Base-by-base conservation (phyloP, 495 filamentous ascomycete genomes). In the Penicillium maclennaniae region DNA sequence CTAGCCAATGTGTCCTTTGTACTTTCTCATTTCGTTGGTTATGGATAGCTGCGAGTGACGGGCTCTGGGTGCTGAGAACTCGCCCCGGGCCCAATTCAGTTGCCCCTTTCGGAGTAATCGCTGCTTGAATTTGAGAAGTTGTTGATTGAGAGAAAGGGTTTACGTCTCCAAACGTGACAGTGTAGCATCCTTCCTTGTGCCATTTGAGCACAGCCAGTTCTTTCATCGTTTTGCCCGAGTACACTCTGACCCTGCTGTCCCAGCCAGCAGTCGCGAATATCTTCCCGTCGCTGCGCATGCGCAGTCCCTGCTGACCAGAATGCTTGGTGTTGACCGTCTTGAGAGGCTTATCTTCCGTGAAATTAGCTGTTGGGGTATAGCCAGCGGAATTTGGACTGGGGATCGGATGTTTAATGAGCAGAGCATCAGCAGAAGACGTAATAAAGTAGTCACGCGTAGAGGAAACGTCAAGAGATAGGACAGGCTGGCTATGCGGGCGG, bases 161-260 rank as follows among this genome's bases (percentile, higher is more conserved):
- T 7, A 50, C 28, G 14, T 73, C 69, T 2, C 87, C 86, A 76
- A 97, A 96, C 17, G 84, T 86, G 43, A 87, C 80, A n/a, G 87
- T 81, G 72, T 95, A 97, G 58, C 87, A 91, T 16, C 93, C 92
- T 34, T 87, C 87, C 54, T 85, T 83, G 67, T 97, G 92, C 93
- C 95, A 97, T 70, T 95, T 96, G 56, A 97, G 71, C 53, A 97
- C 93, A 5, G 93, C 93, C 3, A 98, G 61, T 70, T 97, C 92
- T 59, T 85, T 87, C 79, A 97, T 80, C 0, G 84, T 87, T 62
- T 87, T 89, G 12, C 79, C 66, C 1, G 86, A 87, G 65, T 97
- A 98, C 7, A 97, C 85, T 16, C 93, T 72, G 0, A 89, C 72
- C 39, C 82, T 80, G 0, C 83, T 79, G 68, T 98, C 93, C 93